Base-by-base conservation (phyloP, 78 protist genomes). In the Pelomyxa schiedti region DNA sequence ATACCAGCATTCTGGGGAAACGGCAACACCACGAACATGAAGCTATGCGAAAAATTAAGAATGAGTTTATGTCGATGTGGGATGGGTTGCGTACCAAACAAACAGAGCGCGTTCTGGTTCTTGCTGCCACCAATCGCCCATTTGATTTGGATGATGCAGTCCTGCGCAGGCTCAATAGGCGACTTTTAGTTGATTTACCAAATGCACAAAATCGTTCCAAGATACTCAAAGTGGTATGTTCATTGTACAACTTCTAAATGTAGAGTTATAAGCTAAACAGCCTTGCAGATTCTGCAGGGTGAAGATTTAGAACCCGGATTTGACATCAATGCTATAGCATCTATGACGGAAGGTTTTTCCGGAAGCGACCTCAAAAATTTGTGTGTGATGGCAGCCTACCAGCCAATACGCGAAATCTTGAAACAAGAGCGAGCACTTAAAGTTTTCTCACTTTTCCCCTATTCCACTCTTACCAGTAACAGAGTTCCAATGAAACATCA, bases 91-190 rank as follows among this genome's bases (percentile, higher is more conserved):
- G 42, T 9, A 9, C 77, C 4, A 8, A 40, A 8, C 73, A 63
- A 8, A 26, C 8, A 35, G 83, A 53, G 37, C 80, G 86, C 38
- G 86, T 87, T 26, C 32, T 87, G 36, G 81, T 82, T 32, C 47
- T 87, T 30, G 86, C 85, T 4, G 77, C 92, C 8, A 79, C 86
- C 43, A 87, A 87, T 40, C 68, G 86, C n/a, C 92, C 92, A 29
- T 38, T 53, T 3, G 92, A 82, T 30, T 70, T 87, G n/a, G 92
- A 87, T 53, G 90, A 84, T 4, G 92, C 92, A 1, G 82, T 88
- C 32, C 42, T 79, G n/a, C 77, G 92, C 40, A 67, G 92, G 35
- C 24, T 83, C 35, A 22, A 73, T 30, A 68, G 76, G 40, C 79
- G 90, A 7, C 5, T 91, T 22, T 52, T 84, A 24, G 72, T 91